Evolutionary conservation across 345 rosid genomes (phyloP).

Genomic region (Psidium friedrichsthalianum): DNA sequence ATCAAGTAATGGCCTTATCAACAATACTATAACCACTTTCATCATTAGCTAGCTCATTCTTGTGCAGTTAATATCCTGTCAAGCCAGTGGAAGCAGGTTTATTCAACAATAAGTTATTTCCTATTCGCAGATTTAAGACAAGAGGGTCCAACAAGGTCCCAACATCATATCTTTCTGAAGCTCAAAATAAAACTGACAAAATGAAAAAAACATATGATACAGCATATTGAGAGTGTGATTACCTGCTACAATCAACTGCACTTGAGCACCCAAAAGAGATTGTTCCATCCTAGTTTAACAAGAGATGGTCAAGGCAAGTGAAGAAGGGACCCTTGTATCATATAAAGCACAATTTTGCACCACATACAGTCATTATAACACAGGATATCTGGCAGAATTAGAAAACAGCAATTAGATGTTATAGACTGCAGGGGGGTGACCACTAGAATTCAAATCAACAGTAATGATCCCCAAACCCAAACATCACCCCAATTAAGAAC

Average conservation of each 20-base stretch:
- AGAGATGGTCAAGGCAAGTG: background rate
- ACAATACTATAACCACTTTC: background rate
- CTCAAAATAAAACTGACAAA: background rate
- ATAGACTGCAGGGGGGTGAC: background rate
- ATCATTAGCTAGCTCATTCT: background rate
- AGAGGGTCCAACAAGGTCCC: too few species aligned
- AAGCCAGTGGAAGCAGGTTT: background rate
- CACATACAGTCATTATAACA: background rate
- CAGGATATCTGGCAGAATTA: background rate
- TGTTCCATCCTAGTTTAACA: background rate
- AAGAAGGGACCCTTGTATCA: background rate
- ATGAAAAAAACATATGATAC: background rate
- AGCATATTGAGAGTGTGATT: background rate
- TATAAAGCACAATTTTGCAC: background rate
- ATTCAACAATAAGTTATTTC: background rate
- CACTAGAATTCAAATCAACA: background rate
- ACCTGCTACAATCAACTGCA: background rate
- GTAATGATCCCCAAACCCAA: background rate
- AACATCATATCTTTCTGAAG: background rate
- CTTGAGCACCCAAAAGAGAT: background rate
- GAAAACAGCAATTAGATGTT: background rate
- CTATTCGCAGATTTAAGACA: background rate
- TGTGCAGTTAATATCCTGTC: background rate
- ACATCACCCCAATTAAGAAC: background rate
- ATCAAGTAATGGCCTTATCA: background rate